A percentile compares a stretch with the other conserved stretches of the same genome.
Conservation (phyloP, 2,329 filamentous ascomycete species). For the Microdochium paspali region DNA sequence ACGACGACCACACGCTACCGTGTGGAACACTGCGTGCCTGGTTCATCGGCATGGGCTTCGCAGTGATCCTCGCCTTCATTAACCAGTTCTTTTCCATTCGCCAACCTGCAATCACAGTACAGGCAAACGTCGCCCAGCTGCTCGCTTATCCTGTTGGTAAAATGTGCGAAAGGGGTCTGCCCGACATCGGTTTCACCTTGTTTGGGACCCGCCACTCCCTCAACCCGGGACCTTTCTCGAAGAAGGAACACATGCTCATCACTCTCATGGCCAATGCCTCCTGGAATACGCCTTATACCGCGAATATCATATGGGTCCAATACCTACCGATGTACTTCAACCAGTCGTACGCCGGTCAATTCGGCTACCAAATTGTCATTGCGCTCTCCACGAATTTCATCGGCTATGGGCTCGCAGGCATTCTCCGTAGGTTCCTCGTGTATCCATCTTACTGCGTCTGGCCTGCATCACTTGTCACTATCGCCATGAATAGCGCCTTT, state of each 20-base stretch:
- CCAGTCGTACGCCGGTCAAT: slow-evolving; percentile 35
- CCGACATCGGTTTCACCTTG: slow-evolving; percentile 37
- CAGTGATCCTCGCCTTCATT: slow-evolving; percentile 36
- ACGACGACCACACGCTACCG: slow-evolving; percentile 38
- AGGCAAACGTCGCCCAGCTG: slow-evolving; percentile 46
- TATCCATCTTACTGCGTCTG: slow-evolving; percentile 40
- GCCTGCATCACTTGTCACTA: slow-evolving; percentile 36
- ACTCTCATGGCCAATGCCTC: slow-evolving; percentile 53
- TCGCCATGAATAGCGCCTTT: slow-evolving; percentile 36
- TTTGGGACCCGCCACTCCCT: slow-evolving; percentile 24
- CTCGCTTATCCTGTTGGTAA: slow-evolving; percentile 46
- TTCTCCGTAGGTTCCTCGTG: slow-evolving; percentile 36
- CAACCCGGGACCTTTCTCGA: slow-evolving; percentile 32
- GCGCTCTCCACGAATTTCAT: slow-evolving; percentile 42
- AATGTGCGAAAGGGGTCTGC: slow-evolving; percentile 37
- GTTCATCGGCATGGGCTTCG: slow-evolving; percentile 42
- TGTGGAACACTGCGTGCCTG: slow-evolving; percentile 46
- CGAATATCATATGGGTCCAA: slow-evolving; percentile 41
- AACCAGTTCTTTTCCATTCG: slow-evolving; percentile 52
- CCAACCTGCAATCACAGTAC: slow-evolving; percentile 42
- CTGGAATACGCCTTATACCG: slow-evolving; percentile 35
- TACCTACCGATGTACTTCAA: slow-evolving; percentile 39
- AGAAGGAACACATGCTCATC: slow-evolving; percentile 51
- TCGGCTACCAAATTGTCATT: slow-evolving; percentile 40
- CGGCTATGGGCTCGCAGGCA: slow-evolving; percentile 44